phyloP scores from a whole-genome alignment of 352 stramenopile genomes.

The Hyaloperonospora arabidopsidis region DNA sequence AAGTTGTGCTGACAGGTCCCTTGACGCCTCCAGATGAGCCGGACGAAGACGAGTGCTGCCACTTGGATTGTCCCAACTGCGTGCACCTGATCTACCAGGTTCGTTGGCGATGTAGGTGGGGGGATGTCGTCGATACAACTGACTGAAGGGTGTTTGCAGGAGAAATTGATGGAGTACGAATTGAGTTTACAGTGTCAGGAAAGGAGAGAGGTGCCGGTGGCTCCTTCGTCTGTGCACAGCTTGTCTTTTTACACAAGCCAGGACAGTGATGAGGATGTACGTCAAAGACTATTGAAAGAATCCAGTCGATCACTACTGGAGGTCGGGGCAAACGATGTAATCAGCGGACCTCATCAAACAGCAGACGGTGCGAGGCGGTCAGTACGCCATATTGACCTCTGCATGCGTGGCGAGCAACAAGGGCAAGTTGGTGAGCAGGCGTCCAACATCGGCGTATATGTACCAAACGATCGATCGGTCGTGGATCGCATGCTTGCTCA shows the following conservation, averaged over 20 bases:
- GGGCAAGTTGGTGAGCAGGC: constrained; percentile 44
- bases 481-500: constrained; percentile 48
- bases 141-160: constrained; percentile 26
- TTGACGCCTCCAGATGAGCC: constrained; percentile 54
- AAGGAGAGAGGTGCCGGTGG: constrained; percentile 16
- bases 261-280: constrained; percentile 23
- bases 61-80: constrained; percentile 81
- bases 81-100: constrained; percentile 83
- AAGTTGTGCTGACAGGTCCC: constrained; percentile 20
- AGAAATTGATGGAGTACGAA: constrained; percentile 81
- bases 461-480: constrained; percentile 44
- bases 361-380: constrained; percentile 48
- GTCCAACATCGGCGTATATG: constrained; percentile 75
- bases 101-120: constrained; percentile 7
- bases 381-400: constrained; percentile 65
- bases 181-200: constrained; percentile 38
- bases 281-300: constrained; percentile 28
- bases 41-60: constrained; percentile 75
- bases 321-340: constrained; percentile 47
- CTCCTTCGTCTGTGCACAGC: constrained; percentile 36
- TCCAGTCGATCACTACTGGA: constrained; percentile 41
- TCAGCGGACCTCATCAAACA: constrained; percentile 46
- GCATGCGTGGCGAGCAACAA: constrained; percentile 40
- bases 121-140: background rate
- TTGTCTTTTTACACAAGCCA: constrained; percentile 41